Evolutionary conservation across 495 filamentous ascomycete species (phyloP).

Genomic region (Friedmanniomyces endolithicus): DNA sequence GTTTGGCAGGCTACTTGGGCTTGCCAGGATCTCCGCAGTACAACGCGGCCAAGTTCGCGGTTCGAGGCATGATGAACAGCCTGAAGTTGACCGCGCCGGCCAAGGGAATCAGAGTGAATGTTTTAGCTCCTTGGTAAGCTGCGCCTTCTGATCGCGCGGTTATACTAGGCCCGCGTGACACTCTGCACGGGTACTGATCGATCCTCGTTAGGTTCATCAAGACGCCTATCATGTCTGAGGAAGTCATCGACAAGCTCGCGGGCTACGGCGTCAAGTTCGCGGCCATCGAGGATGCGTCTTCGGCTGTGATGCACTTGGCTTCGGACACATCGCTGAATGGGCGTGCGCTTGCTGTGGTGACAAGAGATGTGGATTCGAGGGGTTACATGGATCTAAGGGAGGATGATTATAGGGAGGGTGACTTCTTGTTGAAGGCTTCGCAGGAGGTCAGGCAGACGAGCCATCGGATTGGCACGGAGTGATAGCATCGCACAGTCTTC

Average conservation of each 20-base stretch:
- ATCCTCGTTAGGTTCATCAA: background rate
- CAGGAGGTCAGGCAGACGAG: background rate
- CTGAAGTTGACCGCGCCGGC: conserved; percentile 1
- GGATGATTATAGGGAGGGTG: background rate
- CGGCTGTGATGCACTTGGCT: conserved; percentile 10
- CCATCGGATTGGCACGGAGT: background rate
- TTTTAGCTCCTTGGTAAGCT: conserved; percentile 8
- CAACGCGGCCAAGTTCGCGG: conserved; percentile 10
- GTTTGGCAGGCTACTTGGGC: conserved; percentile 8
- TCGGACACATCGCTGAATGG: conserved; percentile 7
- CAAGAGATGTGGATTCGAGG: background rate
- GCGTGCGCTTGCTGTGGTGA: background rate
- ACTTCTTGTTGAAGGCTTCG: background rate
- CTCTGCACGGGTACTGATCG: background rate
- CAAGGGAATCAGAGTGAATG: conserved; percentile 2
- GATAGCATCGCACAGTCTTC: too few relatives aligned
- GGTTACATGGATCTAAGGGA: background rate
- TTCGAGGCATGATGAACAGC: conserved; percentile 9
- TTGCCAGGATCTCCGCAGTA: conserved; percentile 11
- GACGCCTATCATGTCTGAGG: conserved; percentile 5
- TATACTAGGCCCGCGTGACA: background rate
- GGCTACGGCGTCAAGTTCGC: conserved; percentile 5
- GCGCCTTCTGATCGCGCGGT: background rate
- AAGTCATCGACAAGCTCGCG: background rate
- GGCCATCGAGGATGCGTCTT: conserved; percentile 1